Evolutionary conservation across 805 yeast genomes (phyloP).

Genomic region (Cyberlindnera subsufficiens): DNA sequence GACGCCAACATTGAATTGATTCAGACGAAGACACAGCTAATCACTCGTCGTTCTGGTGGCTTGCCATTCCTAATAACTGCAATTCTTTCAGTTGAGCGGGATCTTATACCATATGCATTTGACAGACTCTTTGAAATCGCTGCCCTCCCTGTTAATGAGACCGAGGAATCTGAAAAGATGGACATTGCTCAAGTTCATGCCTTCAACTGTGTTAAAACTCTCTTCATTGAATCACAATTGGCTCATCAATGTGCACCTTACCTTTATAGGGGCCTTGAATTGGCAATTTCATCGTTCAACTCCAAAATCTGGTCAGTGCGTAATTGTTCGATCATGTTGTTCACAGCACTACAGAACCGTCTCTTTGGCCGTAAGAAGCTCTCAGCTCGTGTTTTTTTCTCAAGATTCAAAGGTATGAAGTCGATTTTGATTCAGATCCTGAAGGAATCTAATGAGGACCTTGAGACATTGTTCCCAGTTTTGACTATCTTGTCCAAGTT

Average conservation of each 20-base stretch:
- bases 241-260: constrained; percentile 44
- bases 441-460: constrained; percentile 27
- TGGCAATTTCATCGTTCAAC: constrained; percentile 59
- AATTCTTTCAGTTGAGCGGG: constrained; percentile 42
- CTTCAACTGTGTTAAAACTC: constrained; percentile 71
- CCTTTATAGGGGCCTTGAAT: constrained; percentile 50
- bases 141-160: constrained; percentile 35
- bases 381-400: constrained; percentile 67
- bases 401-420: constrained; percentile 50
- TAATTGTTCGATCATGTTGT: constrained; percentile 91
- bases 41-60: constrained; percentile 91
- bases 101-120: constrained; percentile 46
- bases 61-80: constrained; percentile 77
- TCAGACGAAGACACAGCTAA: constrained; percentile 54
- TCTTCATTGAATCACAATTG: constrained; percentile 69
- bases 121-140: constrained; percentile 51
- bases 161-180: constrained; percentile 45
- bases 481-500: constrained; percentile 66
- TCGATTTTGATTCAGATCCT: constrained; percentile 42
- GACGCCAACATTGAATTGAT: constrained; percentile 45
- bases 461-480: constrained; percentile 70
- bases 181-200: constrained; percentile 95
- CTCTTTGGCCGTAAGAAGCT: constrained; percentile 59
- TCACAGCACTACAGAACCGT: constrained; percentile 75
- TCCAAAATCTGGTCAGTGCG: constrained; percentile 78